Percentiles rank a stretch among this genome's conserved stretches.
These are phyloP conservation scores for Agaricus blazei DNA, from an alignment of 768 basidiomycete species.

Conservation along the genomic window DNA sequence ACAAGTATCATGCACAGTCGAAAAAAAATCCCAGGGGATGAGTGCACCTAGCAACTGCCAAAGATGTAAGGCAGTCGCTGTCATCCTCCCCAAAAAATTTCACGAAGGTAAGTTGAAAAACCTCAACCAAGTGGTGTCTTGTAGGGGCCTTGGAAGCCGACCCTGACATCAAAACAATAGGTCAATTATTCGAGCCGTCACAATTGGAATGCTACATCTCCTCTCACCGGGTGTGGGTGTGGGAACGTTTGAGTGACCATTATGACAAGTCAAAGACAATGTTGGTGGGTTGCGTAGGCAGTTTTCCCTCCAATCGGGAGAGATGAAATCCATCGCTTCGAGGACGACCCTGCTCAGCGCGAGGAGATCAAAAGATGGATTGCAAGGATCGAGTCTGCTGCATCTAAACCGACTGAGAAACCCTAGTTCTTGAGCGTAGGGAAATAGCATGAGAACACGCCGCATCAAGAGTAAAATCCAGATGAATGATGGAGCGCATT, in stretches of 20 bases:
- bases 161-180: neutral
- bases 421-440: neutral
- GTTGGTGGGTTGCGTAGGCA: neutral
- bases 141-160: neutral
- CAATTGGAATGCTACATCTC: no score
- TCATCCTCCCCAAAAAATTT: neutral
- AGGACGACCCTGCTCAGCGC: neutral
- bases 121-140: no score
- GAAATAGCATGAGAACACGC: neutral
- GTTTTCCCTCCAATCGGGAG: neutral
- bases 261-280: neutral
- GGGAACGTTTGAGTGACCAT: neutral
- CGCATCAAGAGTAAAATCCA: slow-evolving; percentile 4
- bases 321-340: neutral
- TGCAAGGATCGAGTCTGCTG: neutral
- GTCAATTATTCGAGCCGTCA: no score
- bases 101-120: neutral
- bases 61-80: neutral
- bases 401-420: neutral
- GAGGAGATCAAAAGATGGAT: neutral
- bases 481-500: neutral
- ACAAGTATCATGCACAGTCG: neutral
- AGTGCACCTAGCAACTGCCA: neutral
- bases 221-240: neutral
- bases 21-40: neutral